Percentiles rank a stretch among this genome's conserved stretches.
Conservation (phyloP, 2,329 filamentous ascomycete species). For the Ceratocystis cacaofunesta region DNA sequence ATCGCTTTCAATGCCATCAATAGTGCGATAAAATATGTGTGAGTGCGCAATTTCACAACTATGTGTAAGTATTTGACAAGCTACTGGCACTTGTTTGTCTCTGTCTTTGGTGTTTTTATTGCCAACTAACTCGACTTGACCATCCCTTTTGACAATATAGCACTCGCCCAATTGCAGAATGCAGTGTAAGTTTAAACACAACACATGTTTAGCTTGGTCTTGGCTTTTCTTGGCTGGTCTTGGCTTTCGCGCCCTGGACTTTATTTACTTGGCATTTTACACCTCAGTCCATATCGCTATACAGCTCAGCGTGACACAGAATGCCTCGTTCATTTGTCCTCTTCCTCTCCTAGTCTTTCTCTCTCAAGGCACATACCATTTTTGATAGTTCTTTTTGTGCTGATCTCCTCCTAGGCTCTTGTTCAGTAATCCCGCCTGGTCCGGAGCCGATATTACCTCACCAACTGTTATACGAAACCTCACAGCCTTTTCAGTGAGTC, state of each 20-base stretch:
- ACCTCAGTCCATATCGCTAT: neutral
- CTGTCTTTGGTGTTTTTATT: neutral
- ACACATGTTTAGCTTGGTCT: neutral
- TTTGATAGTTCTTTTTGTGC: neutral
- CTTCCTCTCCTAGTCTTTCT: neutral
- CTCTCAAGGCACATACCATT: neutral
- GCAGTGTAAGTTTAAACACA: constrained; percentile 29
- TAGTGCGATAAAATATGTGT: constrained; percentile 15
- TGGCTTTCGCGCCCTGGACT: neutral
- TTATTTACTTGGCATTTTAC: neutral
- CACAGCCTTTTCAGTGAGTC: constrained; percentile 39
- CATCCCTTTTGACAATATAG: constrained; percentile 21
- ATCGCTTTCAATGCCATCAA: constrained; percentile 8
- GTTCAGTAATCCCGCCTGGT: constrained; percentile 45
- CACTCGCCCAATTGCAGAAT: constrained; percentile 37
- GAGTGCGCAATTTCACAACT: neutral
- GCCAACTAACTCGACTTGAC: neutral
- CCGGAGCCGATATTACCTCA: constrained; percentile 33
- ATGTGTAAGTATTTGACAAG: neutral
- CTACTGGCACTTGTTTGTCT: constrained; percentile 2
- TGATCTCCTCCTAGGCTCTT: constrained; percentile 32
- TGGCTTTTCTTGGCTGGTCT: constrained; percentile 1
- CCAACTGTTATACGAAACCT: constrained; percentile 43
- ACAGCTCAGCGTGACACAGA: neutral
- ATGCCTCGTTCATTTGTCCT: neutral